Base-by-base conservation (phyloP, 2,329 filamentous ascomycete species). In the Aspergillus tanneri region DNA sequence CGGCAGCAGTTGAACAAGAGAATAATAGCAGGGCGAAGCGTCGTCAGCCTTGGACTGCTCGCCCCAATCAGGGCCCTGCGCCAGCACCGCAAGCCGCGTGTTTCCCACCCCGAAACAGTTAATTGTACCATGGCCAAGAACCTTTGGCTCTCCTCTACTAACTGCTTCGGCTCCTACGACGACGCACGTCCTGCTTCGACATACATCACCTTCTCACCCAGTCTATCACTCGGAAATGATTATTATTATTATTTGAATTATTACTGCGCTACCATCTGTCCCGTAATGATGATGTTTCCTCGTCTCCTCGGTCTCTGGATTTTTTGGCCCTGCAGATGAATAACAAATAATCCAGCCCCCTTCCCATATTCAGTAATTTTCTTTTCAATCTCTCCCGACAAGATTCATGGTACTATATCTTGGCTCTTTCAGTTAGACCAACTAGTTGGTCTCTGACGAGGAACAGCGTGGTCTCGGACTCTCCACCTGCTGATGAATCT, bases 61-160 rank as follows among this genome's bases (percentile, higher is more conserved):
- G 54, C 60, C 61, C 66, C 64, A 69, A 67, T 69, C 64, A 68
- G 55, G 55, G 57, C 52, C 55, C 58, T 56, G 55, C 60, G 56
- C 55, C 56, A 50, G 47, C 52, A 55, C 43, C 50, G 46, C 63
- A 67, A 65, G 66, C 66, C 66, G 66, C 66, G 66, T 67, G 63
- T 66, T 59, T 59, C 51, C 54, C 57, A 49, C 53, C 56, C 56
- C 59, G 52, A 60, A 62, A 61, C 53, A 57, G 57, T 59, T 52
- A 55, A 58, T 52, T 47, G 56, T 50, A 50, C 55, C 57, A 61
- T 56, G 52, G 56, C 61, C 60, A 62, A 59, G 63, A 64, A 57
- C 57, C 55, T 61, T 59, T 25, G 30, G 44, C 32, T 41, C 35
- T 34, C 47, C 41, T 25, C 30, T 18, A 28, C 35, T 42, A 43